These are phyloP conservation scores for Psilocybe subaeruginosa DNA, from an alignment of 768 basidiomycete species.

Conservation along the genomic window DNA sequence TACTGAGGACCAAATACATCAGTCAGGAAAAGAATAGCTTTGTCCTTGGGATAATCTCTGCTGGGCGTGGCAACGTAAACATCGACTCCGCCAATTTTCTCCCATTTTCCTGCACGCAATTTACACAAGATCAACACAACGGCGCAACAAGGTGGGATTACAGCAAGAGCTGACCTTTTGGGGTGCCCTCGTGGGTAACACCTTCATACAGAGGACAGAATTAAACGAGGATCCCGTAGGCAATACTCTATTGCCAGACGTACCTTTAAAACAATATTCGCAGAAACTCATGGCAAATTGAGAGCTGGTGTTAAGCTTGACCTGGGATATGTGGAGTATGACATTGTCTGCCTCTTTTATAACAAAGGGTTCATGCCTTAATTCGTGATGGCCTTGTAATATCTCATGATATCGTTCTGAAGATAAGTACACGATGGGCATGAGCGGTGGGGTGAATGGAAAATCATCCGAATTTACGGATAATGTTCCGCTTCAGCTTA, in stretches of 20 bases:
- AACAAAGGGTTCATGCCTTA: no score
- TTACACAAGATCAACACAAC: background rate
- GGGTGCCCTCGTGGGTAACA: conserved; percentile 52
- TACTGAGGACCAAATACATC: conserved; percentile 57
- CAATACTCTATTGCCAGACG: background rate
- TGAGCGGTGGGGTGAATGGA: no score
- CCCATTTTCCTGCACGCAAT: conserved; percentile 45
- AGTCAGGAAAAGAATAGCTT: conserved; percentile 57
- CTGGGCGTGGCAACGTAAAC: conserved; percentile 59
- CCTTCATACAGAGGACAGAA: background rate
- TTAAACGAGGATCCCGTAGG: no score
- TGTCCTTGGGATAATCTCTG: conserved; percentile 48
- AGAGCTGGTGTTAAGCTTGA: no score
- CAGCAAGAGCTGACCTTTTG: conserved; percentile 35
- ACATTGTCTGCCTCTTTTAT: no score
- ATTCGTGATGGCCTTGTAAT: no score
- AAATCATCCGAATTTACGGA: no score
- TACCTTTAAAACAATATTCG: conserved; percentile 31
- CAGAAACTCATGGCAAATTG: background rate
- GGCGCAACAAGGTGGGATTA: background rate
- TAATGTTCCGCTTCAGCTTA: no score
- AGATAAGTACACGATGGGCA: no score
- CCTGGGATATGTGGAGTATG: no score
- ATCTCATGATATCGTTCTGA: no score
- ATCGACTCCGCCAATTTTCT: conserved; percentile 49